Percentiles rank a stretch among this genome's conserved stretches.
phyloP scores from a whole-genome alignment of 2,329 filamentous ascomycete genomes.

The Mollisia scopiformis region DNA sequence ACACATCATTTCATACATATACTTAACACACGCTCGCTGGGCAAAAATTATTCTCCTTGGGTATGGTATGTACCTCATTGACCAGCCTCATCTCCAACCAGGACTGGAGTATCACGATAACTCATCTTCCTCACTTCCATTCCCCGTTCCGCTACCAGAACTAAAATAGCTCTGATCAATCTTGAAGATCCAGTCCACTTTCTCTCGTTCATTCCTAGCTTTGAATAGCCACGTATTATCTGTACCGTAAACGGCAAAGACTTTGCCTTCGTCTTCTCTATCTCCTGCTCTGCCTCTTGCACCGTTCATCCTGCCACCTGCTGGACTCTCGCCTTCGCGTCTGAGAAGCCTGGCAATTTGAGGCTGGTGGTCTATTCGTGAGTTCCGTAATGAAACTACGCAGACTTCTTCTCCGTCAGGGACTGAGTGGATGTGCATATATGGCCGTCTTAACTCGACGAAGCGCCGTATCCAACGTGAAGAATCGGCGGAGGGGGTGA shows the following conservation, averaged over 20 bases:
- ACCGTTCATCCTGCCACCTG: conserved; percentile 21
- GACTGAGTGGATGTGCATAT: conserved; percentile 86
- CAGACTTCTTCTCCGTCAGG: conserved; percentile 88
- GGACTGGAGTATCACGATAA: too few species aligned
- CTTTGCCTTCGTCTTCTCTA: conserved; percentile 41
- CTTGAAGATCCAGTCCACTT: conserved; percentile 95
- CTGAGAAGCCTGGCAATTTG: conserved; percentile 78
- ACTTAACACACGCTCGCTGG: too few species aligned
- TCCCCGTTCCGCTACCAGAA: conserved; percentile 21
- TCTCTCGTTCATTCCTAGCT: conserved; percentile 84
- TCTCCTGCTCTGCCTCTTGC: conserved; percentile 33
- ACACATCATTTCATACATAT: not conserved
- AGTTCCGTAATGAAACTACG: conserved; percentile 85
- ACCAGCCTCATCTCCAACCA: too few species aligned
- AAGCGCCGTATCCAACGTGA: conserved; percentile 90
- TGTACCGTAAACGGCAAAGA: conserved; percentile 93
- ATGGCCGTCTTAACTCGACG: conserved; percentile 88
- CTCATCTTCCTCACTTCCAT: conserved; percentile 20
- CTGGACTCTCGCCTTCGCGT: conserved; percentile 25
- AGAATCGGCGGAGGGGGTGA: conserved; percentile 81
- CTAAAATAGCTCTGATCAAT: conserved; percentile 70
- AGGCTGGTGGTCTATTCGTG: conserved; percentile 89
- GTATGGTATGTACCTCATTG: too few species aligned
- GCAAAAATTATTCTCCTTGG: too few species aligned
- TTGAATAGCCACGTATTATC: conserved; percentile 97